These are phyloP conservation scores for Raffaelea ambrosiae DNA, from an alignment of 2,329 filamentous ascomycete genomes.

Conservation along the genomic window DNA sequence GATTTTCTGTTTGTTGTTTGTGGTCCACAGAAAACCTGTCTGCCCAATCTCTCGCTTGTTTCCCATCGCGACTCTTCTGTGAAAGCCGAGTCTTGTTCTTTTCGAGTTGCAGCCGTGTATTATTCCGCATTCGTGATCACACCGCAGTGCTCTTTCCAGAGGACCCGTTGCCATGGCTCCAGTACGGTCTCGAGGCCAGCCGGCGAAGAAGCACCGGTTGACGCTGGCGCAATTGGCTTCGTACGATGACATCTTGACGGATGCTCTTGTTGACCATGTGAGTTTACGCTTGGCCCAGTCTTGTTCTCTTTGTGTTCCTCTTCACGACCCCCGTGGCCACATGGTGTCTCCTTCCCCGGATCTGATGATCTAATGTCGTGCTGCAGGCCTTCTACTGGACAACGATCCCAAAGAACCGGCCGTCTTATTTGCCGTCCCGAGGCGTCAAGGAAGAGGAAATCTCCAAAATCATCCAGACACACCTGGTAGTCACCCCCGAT, in stretches of 20 bases:
- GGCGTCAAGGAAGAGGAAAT: conserved; percentile 62
- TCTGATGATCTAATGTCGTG: background rate
- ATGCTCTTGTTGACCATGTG: conserved; percentile 92
- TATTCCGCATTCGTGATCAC: too few species aligned
- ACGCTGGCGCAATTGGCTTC: conserved; percentile 81
- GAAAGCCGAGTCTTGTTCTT: too few species aligned
- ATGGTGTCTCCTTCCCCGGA: too few species aligned
- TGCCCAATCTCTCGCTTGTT: background rate
- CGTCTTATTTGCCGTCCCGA: conserved; percentile 75
- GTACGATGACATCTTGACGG: conserved; percentile 93
- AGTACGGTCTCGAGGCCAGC: conserved; percentile 1
- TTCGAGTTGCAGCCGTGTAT: too few species aligned
- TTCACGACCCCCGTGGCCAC: too few species aligned
- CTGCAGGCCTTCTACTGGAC: conserved; percentile 90
- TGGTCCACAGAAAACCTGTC: background rate
- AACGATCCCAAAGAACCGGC: conserved; percentile 86
- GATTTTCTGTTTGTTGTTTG: background rate
- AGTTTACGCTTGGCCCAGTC: conserved; percentile 36
- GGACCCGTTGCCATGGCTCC: conserved; percentile 10
- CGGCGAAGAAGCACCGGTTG: conserved; percentile 59
- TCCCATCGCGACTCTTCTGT: background rate
- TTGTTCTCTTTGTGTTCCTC: background rate
- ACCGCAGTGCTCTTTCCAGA: too few species aligned
- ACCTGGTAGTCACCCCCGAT: conserved; percentile 70
- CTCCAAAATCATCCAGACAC: conserved; percentile 48